A percentile compares a stretch with the other conserved stretches of the same genome.
These are phyloP conservation scores for Globisporangium irregulare DNA, from an alignment of 352 stramenopile species.

Conservation along the genomic window DNA sequence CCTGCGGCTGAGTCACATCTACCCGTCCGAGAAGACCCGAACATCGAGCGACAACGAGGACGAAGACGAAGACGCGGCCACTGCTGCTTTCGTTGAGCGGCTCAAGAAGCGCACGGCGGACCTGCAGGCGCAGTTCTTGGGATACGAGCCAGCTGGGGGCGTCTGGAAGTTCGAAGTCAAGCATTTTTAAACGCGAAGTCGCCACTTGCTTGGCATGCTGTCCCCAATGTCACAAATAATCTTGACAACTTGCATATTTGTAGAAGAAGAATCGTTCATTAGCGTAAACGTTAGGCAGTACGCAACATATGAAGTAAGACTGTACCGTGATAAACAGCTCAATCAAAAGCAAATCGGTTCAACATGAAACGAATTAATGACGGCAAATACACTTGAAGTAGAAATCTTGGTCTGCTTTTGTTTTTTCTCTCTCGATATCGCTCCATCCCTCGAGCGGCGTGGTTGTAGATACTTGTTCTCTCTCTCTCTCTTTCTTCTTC, in stretches of 20 bases:
- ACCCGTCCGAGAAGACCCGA: conserved; percentile 16
- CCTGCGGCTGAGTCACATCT: conserved; percentile 33
- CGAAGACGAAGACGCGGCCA: conserved; percentile 11
- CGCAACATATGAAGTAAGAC: background rate
- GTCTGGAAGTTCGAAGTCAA: conserved; percentile 50
- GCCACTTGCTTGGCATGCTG: background rate
- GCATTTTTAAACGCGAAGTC: conserved; percentile 28
- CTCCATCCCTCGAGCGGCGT: background rate
- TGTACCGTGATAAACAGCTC: conserved; percentile 4
- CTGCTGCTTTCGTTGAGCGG: conserved; percentile 32
- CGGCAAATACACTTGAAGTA: background rate
- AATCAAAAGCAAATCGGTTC: conserved; percentile 1
- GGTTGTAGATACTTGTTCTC: background rate
- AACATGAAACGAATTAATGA: background rate
- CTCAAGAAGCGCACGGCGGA: conserved; percentile 34
- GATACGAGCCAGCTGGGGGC: conserved; percentile 28
- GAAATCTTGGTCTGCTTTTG: background rate
- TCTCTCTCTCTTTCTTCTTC: background rate
- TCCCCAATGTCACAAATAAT: background rate
- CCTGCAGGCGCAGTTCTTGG: conserved; percentile 35
- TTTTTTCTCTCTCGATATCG: background rate
- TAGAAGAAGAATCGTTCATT: conserved; percentile 5
- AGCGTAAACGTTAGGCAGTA: conserved; percentile 4
- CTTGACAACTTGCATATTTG: background rate
- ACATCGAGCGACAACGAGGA: background rate